A percentile compares a stretch with the other conserved stretches of the same genome.
phyloP scores from a whole-genome alignment of 2,329 filamentous ascomycete genomes.

The Fusarium stilboides region DNA sequence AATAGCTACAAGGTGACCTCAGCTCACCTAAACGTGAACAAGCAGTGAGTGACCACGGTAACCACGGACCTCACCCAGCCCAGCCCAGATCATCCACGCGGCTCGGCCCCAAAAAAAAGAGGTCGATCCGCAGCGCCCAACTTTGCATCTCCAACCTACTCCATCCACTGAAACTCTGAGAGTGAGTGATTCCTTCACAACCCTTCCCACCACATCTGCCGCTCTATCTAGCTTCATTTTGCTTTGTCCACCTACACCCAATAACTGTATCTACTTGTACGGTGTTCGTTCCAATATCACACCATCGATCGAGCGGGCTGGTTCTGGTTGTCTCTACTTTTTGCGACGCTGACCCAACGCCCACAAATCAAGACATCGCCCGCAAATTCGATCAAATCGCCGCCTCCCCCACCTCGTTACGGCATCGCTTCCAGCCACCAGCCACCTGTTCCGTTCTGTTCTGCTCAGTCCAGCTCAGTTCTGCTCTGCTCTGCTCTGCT shows the following conservation, averaged over 20 bases:
- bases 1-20: slow-evolving; percentile 34
- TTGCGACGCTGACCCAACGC: slow-evolving; percentile 32
- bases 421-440: slow-evolving; percentile 52
- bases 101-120: slow-evolving; percentile 45
- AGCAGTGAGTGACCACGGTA: slow-evolving; percentile 15
- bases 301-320: slow-evolving; percentile 33
- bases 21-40: slow-evolving; percentile 40
- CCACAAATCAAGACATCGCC: slow-evolving; percentile 43
- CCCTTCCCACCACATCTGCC: slow-evolving; percentile 1
- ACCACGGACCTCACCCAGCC: too few relatives aligned
- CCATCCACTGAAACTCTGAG: slow-evolving; percentile 37
- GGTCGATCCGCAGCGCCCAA: slow-evolving; percentile 44
- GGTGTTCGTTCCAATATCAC: slow-evolving; percentile 29
- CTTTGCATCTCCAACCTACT: slow-evolving; percentile 43
- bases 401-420: slow-evolving; percentile 51
- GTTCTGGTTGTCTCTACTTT: slow-evolving; percentile 19
- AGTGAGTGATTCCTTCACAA: slow-evolving; percentile 34
- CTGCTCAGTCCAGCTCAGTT: slow-evolving; percentile 10
- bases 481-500: slow-evolving; percentile 8
- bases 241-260: slow-evolving; percentile 2
- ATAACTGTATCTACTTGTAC: slow-evolving; percentile 2
- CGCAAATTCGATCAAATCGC: slow-evolving; percentile 46
- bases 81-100: slow-evolving; percentile 41
- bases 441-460: slow-evolving; percentile 40
- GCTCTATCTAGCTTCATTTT: slow-evolving; percentile 18